Conservation (phyloP, 2,329 filamentous ascomycete species). For the Leptographium radiaticola region DNA sequence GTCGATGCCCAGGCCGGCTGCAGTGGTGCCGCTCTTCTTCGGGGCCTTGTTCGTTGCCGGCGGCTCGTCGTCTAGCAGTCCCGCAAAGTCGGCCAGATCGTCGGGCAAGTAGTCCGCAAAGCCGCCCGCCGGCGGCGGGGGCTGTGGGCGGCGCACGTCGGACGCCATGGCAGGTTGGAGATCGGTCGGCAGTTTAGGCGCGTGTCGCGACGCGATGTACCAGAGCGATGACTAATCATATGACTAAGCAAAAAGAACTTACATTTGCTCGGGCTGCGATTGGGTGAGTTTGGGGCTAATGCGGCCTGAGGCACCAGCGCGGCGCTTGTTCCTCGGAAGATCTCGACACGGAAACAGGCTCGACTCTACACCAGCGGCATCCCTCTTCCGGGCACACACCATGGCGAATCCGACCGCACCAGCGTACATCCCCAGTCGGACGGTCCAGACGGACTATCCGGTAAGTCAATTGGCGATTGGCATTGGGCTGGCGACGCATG, state of each 20-base stretch:
- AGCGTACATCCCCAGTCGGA: constrained; percentile 61
- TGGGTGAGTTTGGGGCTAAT: constrained; percentile 1
- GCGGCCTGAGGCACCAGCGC: constrained; percentile 9
- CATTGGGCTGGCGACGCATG: constrained; percentile 5
- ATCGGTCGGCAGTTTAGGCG: background rate
- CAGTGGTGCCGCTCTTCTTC: constrained; percentile 35
- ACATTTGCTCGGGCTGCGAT: constrained; percentile 9
- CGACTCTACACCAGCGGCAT: constrained; percentile 3
- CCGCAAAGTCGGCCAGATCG: constrained; percentile 24
- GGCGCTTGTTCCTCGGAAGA: constrained; percentile 4
- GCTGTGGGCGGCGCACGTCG: background rate
- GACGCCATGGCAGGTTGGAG: constrained; percentile 1
- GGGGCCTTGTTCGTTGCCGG: constrained; percentile 24
- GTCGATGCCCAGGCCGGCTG: constrained; percentile 60
- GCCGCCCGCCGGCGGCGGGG: constrained; percentile 29
- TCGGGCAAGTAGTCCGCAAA: constrained; percentile 67
- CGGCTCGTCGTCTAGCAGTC: constrained; percentile 25
- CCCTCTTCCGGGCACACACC: constrained; percentile 11
- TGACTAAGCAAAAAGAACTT: constrained; percentile 8
- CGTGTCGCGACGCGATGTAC: background rate
- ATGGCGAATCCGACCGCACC: constrained; percentile 26
- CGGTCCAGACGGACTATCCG: constrained; percentile 70
- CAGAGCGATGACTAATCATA: background rate
- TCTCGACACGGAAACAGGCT: constrained; percentile 3
- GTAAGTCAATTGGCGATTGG: constrained; percentile 39